Base-by-base conservation (phyloP, 345 rosid species). In the Turritis glabra region DNA sequence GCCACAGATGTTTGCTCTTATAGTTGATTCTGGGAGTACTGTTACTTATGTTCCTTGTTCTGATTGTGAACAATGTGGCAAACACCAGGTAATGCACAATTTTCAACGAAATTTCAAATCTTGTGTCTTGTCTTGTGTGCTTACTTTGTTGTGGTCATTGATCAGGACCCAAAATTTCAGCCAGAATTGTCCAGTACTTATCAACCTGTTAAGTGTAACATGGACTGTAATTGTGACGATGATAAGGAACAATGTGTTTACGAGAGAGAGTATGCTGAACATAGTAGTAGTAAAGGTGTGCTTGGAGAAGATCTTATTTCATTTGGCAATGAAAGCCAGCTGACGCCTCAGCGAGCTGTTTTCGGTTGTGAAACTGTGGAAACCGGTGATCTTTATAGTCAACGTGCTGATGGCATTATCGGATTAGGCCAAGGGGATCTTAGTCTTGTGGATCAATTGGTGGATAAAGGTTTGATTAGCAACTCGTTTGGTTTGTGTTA, bases 401-500 rank as follows among this genome's bases (percentile, higher is more conserved):
- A 95, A 58, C 97, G 83, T 47, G 97, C 97, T 59, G 97, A 95
- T 79, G 97, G 99, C 3, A 95, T 95, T 66, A 92, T 95, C 75
- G 99, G 99, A 71, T 77, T 95, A 82, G 97, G 97, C 12, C 85
- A 87, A 43, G 99, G 97, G 22, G 99, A 92, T 79, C 87, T 90
- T 27, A 92, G 99, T 67, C 75, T 95, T 73, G 83, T 92, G 57
- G 99, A 92, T 72, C 99, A 95, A 69, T 93, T 95, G 57, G 97
- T 89, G 43, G 93, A 85, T 33, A 92, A 87, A 71, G 85, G 91
- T 47, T 86, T 81, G 27, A 92, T 95, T 41, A 87, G 82, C 80
- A 92, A 94, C 76, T 91, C 99, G 7, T 95, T 92, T 77, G 84
- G 97, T 9, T 81, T 94, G 69, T 94, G 99, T 78, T 95, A 91